Evolutionary conservation across 2,329 filamentous ascomycete species (phyloP).

Genomic region (Pseudogymnoascus sp.): DNA sequence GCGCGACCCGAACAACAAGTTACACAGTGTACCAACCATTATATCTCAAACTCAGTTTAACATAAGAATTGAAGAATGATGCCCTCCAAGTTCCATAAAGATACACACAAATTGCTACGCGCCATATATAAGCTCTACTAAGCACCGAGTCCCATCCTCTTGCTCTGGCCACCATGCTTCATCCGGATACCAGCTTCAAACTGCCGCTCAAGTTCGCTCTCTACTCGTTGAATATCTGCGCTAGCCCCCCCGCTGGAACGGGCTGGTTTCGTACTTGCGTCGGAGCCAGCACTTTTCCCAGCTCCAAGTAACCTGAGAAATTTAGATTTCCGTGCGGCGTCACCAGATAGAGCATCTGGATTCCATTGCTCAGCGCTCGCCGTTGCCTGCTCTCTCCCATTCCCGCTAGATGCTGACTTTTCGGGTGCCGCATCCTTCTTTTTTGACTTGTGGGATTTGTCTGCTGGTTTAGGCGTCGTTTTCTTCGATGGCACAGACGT

Average conservation of each 20-base stretch:
- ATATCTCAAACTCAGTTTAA: neutral
- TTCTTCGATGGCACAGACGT: slow-evolving; percentile 12
- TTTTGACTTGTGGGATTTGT: slow-evolving; percentile 11
- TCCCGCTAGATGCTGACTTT: slow-evolving; percentile 7
- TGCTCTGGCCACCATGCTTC: slow-evolving; percentile 31
- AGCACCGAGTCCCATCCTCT: slow-evolving; percentile 31
- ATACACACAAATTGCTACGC: neutral
- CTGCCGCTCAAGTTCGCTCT: slow-evolving; percentile 31
- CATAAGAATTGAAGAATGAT: neutral
- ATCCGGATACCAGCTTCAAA: slow-evolving; percentile 31
- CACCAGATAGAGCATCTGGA: slow-evolving; percentile 26
- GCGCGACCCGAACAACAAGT: neutral
- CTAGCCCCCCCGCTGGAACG: neutral
- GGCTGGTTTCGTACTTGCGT: slow-evolving; percentile 11
- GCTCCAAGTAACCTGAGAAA: slow-evolving; percentile 30
- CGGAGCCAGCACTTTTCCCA: slow-evolving; percentile 17
- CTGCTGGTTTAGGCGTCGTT: slow-evolving; percentile 14
- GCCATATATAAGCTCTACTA: slow-evolving; percentile 14
- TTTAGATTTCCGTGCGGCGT: slow-evolving; percentile 27
- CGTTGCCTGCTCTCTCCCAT: neutral
- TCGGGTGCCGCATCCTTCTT: slow-evolving; percentile 6
- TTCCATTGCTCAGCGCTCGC: slow-evolving; percentile 23
- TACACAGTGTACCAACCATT: slow-evolving; percentile 6
- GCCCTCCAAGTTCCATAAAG: neutral
- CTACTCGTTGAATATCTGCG: slow-evolving; percentile 21